Percentiles rank a stretch among this genome's conserved stretches.
These are phyloP conservation scores for Candida corydali DNA, from an alignment of 805 yeast species.

Conservation along the genomic window DNA sequence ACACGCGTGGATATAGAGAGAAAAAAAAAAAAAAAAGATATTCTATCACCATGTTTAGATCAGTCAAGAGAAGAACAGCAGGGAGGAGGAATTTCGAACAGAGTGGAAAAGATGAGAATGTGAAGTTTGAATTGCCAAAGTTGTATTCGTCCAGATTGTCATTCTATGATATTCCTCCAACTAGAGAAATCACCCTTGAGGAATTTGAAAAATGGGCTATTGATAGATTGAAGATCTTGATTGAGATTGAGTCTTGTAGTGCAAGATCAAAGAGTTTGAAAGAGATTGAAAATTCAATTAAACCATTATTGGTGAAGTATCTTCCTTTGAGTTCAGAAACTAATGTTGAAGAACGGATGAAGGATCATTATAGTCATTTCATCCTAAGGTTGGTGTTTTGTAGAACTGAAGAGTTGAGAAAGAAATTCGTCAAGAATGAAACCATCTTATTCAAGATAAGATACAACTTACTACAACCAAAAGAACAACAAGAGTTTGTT, in stretches of 20 bases:
- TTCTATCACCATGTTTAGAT: slow-evolving; percentile 54
- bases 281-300: slow-evolving; percentile 63
- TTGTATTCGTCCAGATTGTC: slow-evolving; percentile 60
- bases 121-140: slow-evolving; percentile 17
- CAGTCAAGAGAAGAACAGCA: slow-evolving; percentile 67
- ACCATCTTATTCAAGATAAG: slow-evolving; percentile 69
- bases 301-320: slow-evolving; percentile 58
- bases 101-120: slow-evolving; percentile 20
- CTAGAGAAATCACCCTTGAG: slow-evolving; percentile 82
- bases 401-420: slow-evolving; percentile 76
- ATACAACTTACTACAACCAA: slow-evolving; percentile 55
- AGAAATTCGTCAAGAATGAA: slow-evolving; percentile 76
- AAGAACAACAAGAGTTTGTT: slow-evolving; percentile 73
- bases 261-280: slow-evolving; percentile 59
- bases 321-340: slow-evolving; percentile 47
- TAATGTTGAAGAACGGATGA: slow-evolving; percentile 59
- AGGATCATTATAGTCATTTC: slow-evolving; percentile 90
- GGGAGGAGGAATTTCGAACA: slow-evolving; percentile 65
- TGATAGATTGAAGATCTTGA: slow-evolving; percentile 76
- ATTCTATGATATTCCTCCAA: slow-evolving; percentile 74
- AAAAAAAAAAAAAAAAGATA: too few relatives aligned
- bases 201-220: slow-evolving; percentile 96
- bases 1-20: slow-evolving; percentile 5
- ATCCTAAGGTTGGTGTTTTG: slow-evolving; percentile 88
- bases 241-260: slow-evolving; percentile 76